Evolutionary conservation across 1,284 basidiomycete species (phyloP), one percentile per base, ranked within the genome.

Genomic region (Moesziomyces sp.): DNA sequence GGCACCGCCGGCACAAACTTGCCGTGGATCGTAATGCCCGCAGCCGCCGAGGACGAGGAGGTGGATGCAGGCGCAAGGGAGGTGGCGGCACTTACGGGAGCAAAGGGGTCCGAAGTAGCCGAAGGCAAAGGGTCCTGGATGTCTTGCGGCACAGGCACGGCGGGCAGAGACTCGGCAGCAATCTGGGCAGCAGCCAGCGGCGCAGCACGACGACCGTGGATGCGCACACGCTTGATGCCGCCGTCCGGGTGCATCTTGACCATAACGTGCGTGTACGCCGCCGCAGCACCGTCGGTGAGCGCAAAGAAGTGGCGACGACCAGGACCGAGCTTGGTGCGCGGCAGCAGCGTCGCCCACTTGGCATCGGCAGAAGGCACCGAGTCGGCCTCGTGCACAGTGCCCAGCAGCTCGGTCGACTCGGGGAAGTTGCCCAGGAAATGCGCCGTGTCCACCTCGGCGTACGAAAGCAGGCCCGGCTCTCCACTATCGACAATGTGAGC

Each of bases 361-460:
- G 85, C 64, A 8, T 59, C 60, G 13, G 69, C 65, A 30, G 64
- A 40, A 16, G 67, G 74, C 19, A 72, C 38, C 14, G 65, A 44
- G n/a, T 79, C 40, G 11, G 62, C 61, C 44, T 85, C 79, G 62
- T 85, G 86, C 55, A 84, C 84, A 54, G 89, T 86, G 8, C 89
- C 94, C 83, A 93, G 90, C 24, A 97, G 83, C 80, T 93, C 92
- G 83, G 91, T 80, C 16, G 85, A 92, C 67, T 91, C 92, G 71
- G 94, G 91, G 82, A 94, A 99, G 85, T 99, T 99, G 52, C 96
- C 96, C 79, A 93, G 93, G 86, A 97, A 98, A 86, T 96, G 92
- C 3, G 91, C 90, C 0, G 96, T 97, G 85, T 99, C 96, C 62
- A 99, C 90, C 83, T 97, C 93, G 30, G 90, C 89, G 65, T 91